Evolutionary conservation across 225 moss, liverwort and hornwort species (phyloP).

Genomic region (Pseudoscleropodium purum): DNA sequence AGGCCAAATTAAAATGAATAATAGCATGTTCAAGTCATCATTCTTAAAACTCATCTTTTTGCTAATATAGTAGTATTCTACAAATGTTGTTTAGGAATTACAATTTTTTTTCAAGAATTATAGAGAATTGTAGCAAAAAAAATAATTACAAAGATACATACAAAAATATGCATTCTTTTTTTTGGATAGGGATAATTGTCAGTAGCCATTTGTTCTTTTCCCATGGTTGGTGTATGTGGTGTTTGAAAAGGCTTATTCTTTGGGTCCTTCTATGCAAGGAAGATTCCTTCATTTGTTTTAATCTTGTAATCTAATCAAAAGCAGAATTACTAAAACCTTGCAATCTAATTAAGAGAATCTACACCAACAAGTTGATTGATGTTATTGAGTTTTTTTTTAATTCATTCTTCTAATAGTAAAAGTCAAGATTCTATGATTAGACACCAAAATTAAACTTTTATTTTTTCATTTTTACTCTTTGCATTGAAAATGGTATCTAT

Average conservation of each 20-base stretch:
- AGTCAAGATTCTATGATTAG: not conserved
- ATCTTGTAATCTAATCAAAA: not conserved
- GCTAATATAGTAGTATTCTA: no score
- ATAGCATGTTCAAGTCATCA: not conserved
- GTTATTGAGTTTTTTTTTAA: not conserved
- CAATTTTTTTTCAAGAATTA: no score
- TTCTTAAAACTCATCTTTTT: not conserved
- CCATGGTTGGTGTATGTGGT: not conserved
- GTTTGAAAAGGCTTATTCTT: not conserved
- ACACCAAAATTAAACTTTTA: not conserved
- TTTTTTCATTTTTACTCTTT: not conserved
- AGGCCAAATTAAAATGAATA: not conserved
- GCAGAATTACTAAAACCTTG: not conserved
- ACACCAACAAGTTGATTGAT: rapidly evolving
- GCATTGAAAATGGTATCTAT: rapidly evolving
- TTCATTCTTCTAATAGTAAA: not conserved
- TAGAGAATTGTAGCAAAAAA: no score
- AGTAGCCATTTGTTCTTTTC: not conserved
- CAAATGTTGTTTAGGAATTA: no score
- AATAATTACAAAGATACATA: no score
- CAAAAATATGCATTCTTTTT: not conserved
- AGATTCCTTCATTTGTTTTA: not conserved
- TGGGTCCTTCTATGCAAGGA: not conserved
- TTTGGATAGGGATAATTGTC: not conserved
- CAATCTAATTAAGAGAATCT: not conserved